Conservation (phyloP, 2,329 filamentous ascomycete species). For the Lizonia empirigonia region DNA sequence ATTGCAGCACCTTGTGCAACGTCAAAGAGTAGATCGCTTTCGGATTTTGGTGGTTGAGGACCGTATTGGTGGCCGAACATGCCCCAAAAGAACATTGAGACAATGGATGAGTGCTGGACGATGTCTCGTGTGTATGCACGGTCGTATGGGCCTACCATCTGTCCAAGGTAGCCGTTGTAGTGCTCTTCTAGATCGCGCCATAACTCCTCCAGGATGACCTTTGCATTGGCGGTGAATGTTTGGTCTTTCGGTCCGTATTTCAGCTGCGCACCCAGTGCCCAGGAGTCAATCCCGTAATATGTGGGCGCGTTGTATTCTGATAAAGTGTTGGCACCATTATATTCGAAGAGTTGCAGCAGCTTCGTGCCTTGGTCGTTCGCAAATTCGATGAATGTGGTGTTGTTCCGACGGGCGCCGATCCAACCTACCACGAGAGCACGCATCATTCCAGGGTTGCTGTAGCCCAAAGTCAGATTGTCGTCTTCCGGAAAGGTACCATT, state of each 20-base stretch:
- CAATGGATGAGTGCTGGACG: conserved; percentile 10
- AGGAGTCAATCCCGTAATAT: conserved; percentile 52
- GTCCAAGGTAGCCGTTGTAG: conserved; percentile 47
- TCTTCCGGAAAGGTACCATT: conserved; percentile 13
- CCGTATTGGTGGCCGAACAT: conserved; percentile 14
- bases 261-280: conserved; percentile 49
- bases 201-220: conserved; percentile 29
- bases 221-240: conserved; percentile 25
- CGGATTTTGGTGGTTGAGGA: conserved; percentile 9
- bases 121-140: conserved; percentile 50
- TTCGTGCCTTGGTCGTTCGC: conserved; percentile 46
- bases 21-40: conserved; percentile 12
- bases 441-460: conserved; percentile 54
- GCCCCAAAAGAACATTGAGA: conserved; percentile 19
- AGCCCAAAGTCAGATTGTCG: conserved; percentile 24
- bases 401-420: conserved; percentile 50
- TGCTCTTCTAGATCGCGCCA: conserved; percentile 47
- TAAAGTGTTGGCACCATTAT: conserved; percentile 35
- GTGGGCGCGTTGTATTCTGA: conserved; percentile 52
- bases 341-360: conserved; percentile 32
- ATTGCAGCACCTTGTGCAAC: conserved; percentile 13
- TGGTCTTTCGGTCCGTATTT: conserved; percentile 45
- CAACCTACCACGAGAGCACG: conserved; percentile 50
- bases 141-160: conserved; percentile 47
- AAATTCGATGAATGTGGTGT: conserved; percentile 47